Base-by-base conservation (phyloP, 202 grass and related monocot genomes). In the Musa balbisiana region DNA sequence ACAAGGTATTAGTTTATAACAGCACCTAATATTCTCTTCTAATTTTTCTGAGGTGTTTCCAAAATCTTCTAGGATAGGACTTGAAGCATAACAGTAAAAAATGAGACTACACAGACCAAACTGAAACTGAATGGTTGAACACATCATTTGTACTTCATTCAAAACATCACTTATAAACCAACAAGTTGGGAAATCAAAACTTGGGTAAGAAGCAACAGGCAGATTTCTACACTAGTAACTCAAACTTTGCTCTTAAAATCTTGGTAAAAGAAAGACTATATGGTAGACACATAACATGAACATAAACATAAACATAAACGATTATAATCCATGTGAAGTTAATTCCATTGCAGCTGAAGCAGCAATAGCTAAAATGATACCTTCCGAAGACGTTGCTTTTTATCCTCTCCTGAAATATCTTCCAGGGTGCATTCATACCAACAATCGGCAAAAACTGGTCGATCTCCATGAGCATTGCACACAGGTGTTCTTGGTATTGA, bases 371-470 rank as follows among this genome's bases (percentile, higher is more conserved):
- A 63, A 77, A 82, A 77, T 68, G 12, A 52, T 80, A 99, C 95
- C 91, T 99, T 99, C n/a, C 85, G 91, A 83, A 99, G 95, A 23
- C 95, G 85, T 75, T 95, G 91, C 73, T 79, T 95, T 83, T 99
- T 99, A 83, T 99, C 95, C 6, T 87, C 83, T 21, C 95, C 91
- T 19, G 95, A 88, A 86, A 95, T 88, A 76, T 99, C 95, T 76
- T 95, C 95, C 23, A 82, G 75, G 22, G 91, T 99, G 77, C 95
- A 99, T 63, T 99, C 95, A 78, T 99, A 99, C 87, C 89, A 99
- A 81, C 95, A 99, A 83, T 99, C 95, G 71, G 89, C 95, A 77
- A 95, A 79, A 79, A 92, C 79, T 62, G 95, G 89, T 64, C 85
- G 89, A 71, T 92, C 88, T 9, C 83, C 89, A 29, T 99, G 91